Base-by-base conservation (phyloP, 2,329 filamentous ascomycete genomes). In the Aspergillus neotritici region DNA sequence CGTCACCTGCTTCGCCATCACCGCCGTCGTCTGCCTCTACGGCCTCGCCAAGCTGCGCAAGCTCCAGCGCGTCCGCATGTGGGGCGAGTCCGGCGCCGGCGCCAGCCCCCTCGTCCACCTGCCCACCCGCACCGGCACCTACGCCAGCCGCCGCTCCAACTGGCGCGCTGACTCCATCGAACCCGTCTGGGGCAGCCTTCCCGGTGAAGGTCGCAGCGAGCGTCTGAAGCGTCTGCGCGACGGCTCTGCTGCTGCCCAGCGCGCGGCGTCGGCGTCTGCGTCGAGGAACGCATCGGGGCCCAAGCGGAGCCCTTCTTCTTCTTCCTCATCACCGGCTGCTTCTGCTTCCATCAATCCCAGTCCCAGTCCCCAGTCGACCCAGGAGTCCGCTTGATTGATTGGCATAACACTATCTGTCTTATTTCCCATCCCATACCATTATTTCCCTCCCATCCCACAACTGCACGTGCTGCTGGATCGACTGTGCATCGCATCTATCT, bases 11-110 rank as follows among this genome's bases (percentile, higher is more conserved):
- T 77, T 84, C 44, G 57, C 83, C 44, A 82, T 90, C 64, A 87
- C 87, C 11, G 77, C 83, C 42, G 56, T 90, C 7, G 86, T 95
- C 40, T 91, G 86, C 70, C 78, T 80, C 57, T 95, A 91, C 66
- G 90, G 93, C 4, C 76, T 97, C 37, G 75, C 77, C 40, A 94
- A 88, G 66, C 77, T 98, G 50, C 82, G 87, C 52, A 86, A 85
- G 62, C 86, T 95, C 17, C 88, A 94, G 71, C 79, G 88, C 48
- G 82, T 96, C 50, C 87, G 84, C 61, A 95, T 96, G 88, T 90
- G 80, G 76, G 80, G 80, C 34, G 77, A 80, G 58, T 66, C 69
- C 1, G 74, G 73, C 39, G 61, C 58, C 43, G 64, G 67, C 13
- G 54, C 56, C 34, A 41, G 47, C 9, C 58, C 55, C 29, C 55